phyloP scores from a whole-genome alignment of 78 protist genomes.

The Pelomyxa schiedti region DNA sequence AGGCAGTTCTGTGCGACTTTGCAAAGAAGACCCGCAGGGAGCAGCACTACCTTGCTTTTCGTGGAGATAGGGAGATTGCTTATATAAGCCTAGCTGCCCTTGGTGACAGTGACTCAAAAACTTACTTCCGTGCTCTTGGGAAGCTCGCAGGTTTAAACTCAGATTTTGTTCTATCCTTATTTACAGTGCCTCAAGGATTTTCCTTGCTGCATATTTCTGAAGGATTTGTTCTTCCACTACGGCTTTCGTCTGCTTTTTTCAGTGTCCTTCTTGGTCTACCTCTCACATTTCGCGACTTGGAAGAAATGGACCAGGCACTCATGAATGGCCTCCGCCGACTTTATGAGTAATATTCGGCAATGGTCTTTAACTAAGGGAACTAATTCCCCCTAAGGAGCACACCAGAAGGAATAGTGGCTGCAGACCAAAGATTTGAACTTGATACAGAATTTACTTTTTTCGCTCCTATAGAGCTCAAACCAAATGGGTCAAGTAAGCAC shows the following conservation, averaged over 20 bases:
- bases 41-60: neutral
- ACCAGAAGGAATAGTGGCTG: too few species aligned
- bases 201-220: neutral
- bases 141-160: neutral
- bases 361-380: too few species aligned
- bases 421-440: too few species aligned
- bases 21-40: neutral
- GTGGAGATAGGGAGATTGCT: neutral
- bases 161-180: too few species aligned
- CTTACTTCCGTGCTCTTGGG: neutral
- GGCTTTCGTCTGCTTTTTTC: neutral
- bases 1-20: neutral
- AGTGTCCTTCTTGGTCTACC: neutral
- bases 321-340: neutral
- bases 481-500: too few species aligned
- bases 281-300: neutral
- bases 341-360: neutral
- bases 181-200: too few species aligned
- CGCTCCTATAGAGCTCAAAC: neutral
- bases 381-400: too few species aligned
- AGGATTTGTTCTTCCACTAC: neutral
- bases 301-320: neutral
- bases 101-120: neutral
- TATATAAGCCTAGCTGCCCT: neutral
- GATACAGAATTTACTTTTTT: neutral